These are phyloP conservation scores for Bruguiera sexangula DNA, from an alignment of 345 rosid genomes.

Conservation along the genomic window DNA sequence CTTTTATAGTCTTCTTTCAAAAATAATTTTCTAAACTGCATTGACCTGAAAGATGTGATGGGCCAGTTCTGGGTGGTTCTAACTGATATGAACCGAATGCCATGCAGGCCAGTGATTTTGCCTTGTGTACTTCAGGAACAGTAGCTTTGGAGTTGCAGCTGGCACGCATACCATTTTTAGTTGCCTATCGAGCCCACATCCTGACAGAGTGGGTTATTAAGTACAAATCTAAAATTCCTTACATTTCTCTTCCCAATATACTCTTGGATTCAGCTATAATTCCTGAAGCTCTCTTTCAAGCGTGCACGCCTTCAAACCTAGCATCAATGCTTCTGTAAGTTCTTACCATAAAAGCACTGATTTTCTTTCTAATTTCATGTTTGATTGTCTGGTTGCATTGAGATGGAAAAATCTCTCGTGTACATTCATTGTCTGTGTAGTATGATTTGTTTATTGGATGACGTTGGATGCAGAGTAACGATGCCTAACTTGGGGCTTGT, in stretches of 20 bases:
- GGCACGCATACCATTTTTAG: slow-evolving; percentile 71
- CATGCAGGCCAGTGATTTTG: slow-evolving; percentile 74
- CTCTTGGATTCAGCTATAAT: slow-evolving; percentile 63
- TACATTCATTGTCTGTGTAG: background rate
- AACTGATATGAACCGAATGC: slow-evolving; percentile 5
- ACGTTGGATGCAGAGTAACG: no score
- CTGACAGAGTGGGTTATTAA: slow-evolving; percentile 71
- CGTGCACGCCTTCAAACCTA: slow-evolving; percentile 63
- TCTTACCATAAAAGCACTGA: background rate
- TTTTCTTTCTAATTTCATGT: background rate
- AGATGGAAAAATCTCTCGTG: background rate
- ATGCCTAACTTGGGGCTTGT: background rate
- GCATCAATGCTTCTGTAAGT: slow-evolving; percentile 57
- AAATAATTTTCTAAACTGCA: background rate
- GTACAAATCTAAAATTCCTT: slow-evolving; percentile 78
- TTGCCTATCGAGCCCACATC: slow-evolving; percentile 79
- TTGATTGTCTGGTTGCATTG: background rate
- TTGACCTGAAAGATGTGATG: background rate
- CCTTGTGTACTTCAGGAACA: slow-evolving; percentile 98
- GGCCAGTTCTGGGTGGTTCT: background rate
- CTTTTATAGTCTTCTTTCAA: background rate
- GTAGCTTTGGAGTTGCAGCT: slow-evolving; percentile 87
- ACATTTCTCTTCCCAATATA: slow-evolving; percentile 85
- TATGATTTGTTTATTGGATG: background rate
- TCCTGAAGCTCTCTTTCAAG: slow-evolving; percentile 79